Base-by-base conservation (phyloP, 1,284 basidiomycete species). In the Xerocomus nothofagi region DNA sequence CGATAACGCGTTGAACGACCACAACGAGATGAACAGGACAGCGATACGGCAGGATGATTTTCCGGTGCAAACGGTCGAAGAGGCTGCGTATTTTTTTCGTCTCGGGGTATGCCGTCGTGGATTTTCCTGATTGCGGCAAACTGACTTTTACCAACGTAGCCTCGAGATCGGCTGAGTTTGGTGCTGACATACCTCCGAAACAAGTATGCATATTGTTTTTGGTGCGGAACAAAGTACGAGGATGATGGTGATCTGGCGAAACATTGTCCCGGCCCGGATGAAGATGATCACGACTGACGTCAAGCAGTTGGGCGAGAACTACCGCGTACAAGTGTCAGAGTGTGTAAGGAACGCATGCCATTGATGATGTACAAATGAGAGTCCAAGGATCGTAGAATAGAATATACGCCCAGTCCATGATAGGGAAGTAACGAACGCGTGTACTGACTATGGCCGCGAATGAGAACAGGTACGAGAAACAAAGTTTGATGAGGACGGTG, bases 151-250 rank as follows among this genome's bases (percentile, higher is more conserved):
- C 43, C 20, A 24, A 39, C 42, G 20, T 58, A 93, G 88, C 80
- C 87, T 49, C 77, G 76, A 50, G 81, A 88, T 65, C 79, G 88
- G 38, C 74, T 93, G 36, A 70, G 73, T 29, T 70, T 84, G 44
- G 82, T 91, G 14, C 71, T 92, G 26, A 70, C 78, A 8, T 91
- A 93, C 66, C 75, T 93, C 33, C 84, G 91, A 29, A 73, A 78
- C 37, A 77, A 75, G 54, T 80, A 88, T 63, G 66, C 73, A 15
- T 93, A 93, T 66, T 93, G 91, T 64, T 91, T 92, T 67, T 93
- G 89, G 88, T 93, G 91, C 64, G 91, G 91, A 9, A 79, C 84
- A 6, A 77, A 82, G 58, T 93, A 92, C 64, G 74, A 79, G 17
- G 73, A 76, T 55, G 65, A 69, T 11, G 77, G 80, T 23, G 86